Evolutionary conservation across 768 basidiomycete species (phyloP).

Genomic region (Sarcodon sp.): DNA sequence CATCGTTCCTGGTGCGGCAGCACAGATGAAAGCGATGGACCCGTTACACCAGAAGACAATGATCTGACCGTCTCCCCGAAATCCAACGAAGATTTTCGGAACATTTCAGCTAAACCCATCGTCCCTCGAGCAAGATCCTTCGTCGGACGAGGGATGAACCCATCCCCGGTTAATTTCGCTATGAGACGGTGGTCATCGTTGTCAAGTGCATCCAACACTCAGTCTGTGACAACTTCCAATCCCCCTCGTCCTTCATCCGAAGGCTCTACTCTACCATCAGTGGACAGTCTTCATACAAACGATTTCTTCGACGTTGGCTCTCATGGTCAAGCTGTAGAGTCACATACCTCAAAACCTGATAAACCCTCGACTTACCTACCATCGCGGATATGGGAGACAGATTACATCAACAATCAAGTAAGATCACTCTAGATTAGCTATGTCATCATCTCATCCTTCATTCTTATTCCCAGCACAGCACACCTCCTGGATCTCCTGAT

Average conservation of each 20-base stretch:
- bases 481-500: not conserved
- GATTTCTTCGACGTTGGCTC: too few relatives aligned
- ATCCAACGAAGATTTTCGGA: slow-evolving; percentile 2
- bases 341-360: too few relatives aligned
- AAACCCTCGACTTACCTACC: not conserved
- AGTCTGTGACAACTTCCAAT: too few relatives aligned
- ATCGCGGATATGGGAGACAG: not conserved
- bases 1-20: slow-evolving; percentile 3
- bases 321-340: too few relatives aligned
- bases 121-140: not conserved
- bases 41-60: slow-evolving; percentile 1
- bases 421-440: not conserved
- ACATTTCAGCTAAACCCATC: not conserved
- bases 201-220: not conserved
- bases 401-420: not conserved
- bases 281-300: too few relatives aligned
- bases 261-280: too few relatives aligned
- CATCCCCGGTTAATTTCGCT: slow-evolving; percentile 15
- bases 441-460: not conserved
- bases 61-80: not conserved
- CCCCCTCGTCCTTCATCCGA: too few relatives aligned
- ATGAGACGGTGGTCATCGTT: slow-evolving; percentile 13
- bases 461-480: not conserved
- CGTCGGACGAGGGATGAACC: slow-evolving; percentile 10
- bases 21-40: slow-evolving; percentile 4